Evolutionary conservation across 169 alveolate species (phyloP).

Genomic region (Plasmodium berghei): DNA sequence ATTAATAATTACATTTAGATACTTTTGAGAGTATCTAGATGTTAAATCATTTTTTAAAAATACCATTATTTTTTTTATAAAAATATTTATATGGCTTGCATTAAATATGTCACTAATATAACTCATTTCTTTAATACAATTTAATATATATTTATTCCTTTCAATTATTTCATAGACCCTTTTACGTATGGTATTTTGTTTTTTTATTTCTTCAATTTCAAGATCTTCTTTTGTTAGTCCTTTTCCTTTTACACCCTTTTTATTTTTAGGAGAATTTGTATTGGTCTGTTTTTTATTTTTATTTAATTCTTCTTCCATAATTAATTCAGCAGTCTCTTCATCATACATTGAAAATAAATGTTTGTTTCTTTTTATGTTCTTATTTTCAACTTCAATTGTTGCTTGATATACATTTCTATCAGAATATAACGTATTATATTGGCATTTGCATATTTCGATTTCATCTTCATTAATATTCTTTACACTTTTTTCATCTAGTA

Average conservation of each 20-base stretch:
- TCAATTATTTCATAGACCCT: constrained; percentile 40
- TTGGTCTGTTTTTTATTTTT: constrained; percentile 12
- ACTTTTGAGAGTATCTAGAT: constrained; percentile 51
- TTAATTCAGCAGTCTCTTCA: constrained; percentile 75
- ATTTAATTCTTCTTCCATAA: constrained; percentile 59
- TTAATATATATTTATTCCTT: constrained; percentile 58
- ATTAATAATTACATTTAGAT: constrained; percentile 37
- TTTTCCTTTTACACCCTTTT: constrained; percentile 28
- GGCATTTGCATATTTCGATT: constrained; percentile 72
- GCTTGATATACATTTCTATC: constrained; percentile 73
- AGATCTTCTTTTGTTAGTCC: constrained; percentile 70
- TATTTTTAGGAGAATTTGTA: constrained; percentile 26
- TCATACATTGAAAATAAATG: constrained; percentile 54
- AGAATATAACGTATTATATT: constrained; percentile 37
- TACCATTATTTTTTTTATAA: constrained; percentile 67
- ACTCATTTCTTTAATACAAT: constrained; percentile 60
- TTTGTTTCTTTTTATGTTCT: constrained; percentile 65
- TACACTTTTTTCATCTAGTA: constrained; percentile 69
- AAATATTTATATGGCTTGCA: constrained; percentile 42
- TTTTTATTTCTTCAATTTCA: constrained; percentile 68
- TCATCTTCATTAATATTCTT: constrained; percentile 51
- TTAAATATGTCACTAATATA: constrained; percentile 47
- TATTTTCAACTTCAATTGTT: constrained; percentile 52
- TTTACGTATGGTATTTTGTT: constrained; percentile 52
- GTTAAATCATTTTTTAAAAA: constrained; percentile 74